phyloP scores from a whole-genome alignment of 169 alveolate species.

The Plasmodium berghei region DNA sequence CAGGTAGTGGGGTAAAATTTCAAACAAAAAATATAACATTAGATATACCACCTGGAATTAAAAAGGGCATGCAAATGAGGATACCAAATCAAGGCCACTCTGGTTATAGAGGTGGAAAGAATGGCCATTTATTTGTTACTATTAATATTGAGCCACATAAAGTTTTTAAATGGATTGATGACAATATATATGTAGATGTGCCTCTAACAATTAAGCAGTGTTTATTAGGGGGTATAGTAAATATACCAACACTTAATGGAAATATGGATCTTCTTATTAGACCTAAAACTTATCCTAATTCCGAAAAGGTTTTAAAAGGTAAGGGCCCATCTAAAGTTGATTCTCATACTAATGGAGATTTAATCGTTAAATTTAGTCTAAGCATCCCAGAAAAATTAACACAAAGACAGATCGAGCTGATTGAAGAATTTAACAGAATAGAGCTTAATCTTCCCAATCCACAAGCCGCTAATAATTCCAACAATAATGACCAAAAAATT shows the following conservation, averaged over 20 bases:
- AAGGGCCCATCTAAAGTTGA: slow-evolving; percentile 90
- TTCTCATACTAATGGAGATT: slow-evolving; percentile 86
- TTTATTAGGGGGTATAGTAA: slow-evolving; percentile 89
- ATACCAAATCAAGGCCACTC: slow-evolving; percentile 90
- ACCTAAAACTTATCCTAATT: slow-evolving; percentile 87
- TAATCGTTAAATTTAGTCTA: slow-evolving; percentile 86
- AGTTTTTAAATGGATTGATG: slow-evolving; percentile 90
- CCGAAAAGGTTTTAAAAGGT: slow-evolving; percentile 85
- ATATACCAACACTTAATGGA: slow-evolving; percentile 88
- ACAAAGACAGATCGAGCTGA: slow-evolving; percentile 81
- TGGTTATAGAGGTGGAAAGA: slow-evolving; percentile 89
- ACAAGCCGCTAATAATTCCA: background rate
- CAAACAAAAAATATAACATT: slow-evolving; percentile 86
- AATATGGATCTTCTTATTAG: slow-evolving; percentile 80
- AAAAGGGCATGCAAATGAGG: slow-evolving; percentile 90
- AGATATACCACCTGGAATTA: slow-evolving; percentile 88
- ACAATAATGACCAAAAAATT: background rate
- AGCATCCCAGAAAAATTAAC: slow-evolving; percentile 82
- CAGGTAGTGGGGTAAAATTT: slow-evolving; percentile 88
- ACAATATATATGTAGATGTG: slow-evolving; percentile 90
- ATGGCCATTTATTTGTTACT: slow-evolving; percentile 90
- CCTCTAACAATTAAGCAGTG: slow-evolving; percentile 89
- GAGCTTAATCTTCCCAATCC: slow-evolving; percentile 29
- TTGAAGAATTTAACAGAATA: slow-evolving; percentile 82
- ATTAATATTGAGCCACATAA: slow-evolving; percentile 89